Evolutionary conservation across 257 asterid species (phyloP), one percentile per base, ranked within the genome.

Genomic region (Mentha longifolia): DNA sequence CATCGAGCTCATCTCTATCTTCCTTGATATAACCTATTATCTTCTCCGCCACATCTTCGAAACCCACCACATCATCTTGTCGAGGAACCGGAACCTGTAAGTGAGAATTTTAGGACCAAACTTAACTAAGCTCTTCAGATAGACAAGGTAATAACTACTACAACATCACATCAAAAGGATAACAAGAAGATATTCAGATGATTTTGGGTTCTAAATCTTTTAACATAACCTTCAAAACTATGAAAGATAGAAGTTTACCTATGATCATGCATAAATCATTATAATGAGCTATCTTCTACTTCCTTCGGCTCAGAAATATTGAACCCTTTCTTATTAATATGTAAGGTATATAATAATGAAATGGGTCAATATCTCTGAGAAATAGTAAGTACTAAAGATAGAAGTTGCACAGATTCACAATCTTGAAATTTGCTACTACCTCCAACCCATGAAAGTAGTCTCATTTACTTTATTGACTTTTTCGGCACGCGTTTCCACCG

Each of bases 31-130:
- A 75, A 6, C 68, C 65, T 7, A 63, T 77, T 45, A 84, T 28
- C 31, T 9, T 79, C 7, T 31, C 22, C 2, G 81, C 82, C 76
- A 79, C 89, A 9, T 84, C 86, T 6, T 79, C 83, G 5, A 84
- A 81, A 20, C 86, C 89, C 6, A 84, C 85, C 9, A 80, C 79
- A 19, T 73, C 13, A 17, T 51, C 57, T 74, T 83, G 80, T 35
- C 81, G 76, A n/a, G 69, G 76, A 51, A 51, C n/a, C 1, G 85
- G 85, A 69, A 64, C 74, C 85, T 80, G 75, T 41, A 37, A 15
- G 28, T 12, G 8, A 62, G 3, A 1, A 19, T 45, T 39, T 2
- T 33, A 19, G 57, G 57, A 7, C 12, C 25, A 51, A 51, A 51
- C 56, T 50, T 12, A 16, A 50, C 25, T 7, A 50, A 16, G 8